Percentiles rank a stretch among this genome's conserved stretches.
phyloP scores from a whole-genome alignment of 352 stramenopile species.

The Discostella stelligera region DNA sequence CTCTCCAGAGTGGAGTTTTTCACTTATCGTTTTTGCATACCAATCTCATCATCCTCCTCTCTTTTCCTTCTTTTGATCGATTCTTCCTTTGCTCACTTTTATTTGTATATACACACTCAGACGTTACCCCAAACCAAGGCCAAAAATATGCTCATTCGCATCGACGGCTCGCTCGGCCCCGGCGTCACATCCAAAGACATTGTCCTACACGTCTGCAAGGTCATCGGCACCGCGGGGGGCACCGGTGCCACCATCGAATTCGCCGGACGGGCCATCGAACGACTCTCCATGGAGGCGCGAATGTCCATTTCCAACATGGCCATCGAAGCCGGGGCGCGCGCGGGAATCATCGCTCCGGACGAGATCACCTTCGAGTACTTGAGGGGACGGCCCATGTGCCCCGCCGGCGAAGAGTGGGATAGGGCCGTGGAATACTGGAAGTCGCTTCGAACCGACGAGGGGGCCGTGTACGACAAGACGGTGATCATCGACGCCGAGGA shows the following conservation, averaged over 20 bases:
- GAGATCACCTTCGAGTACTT: constrained; percentile 86
- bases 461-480: constrained; percentile 80
- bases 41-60: not conserved
- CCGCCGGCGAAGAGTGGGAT: constrained; percentile 80
- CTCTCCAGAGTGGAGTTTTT: not conserved
- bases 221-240: constrained; percentile 86
- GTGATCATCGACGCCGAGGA: constrained; percentile 82
- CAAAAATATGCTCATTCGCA: constrained; percentile 84
- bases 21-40: not conserved
- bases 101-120: constrained; percentile 23
- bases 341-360: constrained; percentile 87
- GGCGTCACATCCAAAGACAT: constrained; percentile 87
- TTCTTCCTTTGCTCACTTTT: not conserved
- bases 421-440: constrained; percentile 83
- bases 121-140: constrained; percentile 84
- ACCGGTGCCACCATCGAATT: constrained; percentile 89
- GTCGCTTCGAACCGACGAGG: constrained; percentile 74
- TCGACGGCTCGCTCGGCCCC: constrained; percentile 74
- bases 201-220: constrained; percentile 86
- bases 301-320: constrained; percentile 90
- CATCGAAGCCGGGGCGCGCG: constrained; percentile 86
- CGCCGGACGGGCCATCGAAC: constrained; percentile 80
- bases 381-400: constrained; percentile 84
- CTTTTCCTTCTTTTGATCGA: constrained; percentile 1
- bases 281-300: constrained; percentile 86